Percentiles rank a stretch among this genome's conserved stretches.
phyloP scores from a whole-genome alignment of 1,139 yeast species.

The Diutina sp. region DNA sequence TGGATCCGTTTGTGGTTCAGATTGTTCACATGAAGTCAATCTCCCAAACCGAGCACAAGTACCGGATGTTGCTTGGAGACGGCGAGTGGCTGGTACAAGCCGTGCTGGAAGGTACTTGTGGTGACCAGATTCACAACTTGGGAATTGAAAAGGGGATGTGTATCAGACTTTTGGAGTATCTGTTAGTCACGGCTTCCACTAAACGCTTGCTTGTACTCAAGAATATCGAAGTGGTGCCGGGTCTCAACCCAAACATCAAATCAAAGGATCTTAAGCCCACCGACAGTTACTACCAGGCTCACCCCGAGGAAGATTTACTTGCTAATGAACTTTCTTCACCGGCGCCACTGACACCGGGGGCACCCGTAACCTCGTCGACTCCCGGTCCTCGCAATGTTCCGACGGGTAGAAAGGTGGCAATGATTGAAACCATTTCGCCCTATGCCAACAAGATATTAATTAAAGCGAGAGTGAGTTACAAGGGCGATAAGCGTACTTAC shows the following conservation, averaged over 20 bases:
- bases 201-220: background rate
- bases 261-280: background rate
- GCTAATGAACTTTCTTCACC: background rate
- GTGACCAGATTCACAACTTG: background rate
- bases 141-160: background rate
- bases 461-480: conserved; percentile 80
- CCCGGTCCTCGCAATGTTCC: background rate
- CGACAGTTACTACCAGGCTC: background rate
- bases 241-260: background rate
- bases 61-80: background rate
- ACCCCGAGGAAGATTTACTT: background rate
- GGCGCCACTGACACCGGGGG: background rate
- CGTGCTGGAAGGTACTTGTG: background rate
- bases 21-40: background rate
- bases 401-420: conserved; percentile 26
- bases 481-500: conserved; percentile 84
- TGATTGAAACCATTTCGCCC: conserved; percentile 85
- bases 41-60: background rate
- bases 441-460: conserved; percentile 87
- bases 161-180: background rate
- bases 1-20: background rate
- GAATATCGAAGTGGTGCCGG: background rate
- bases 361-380: background rate
- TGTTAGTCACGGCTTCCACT: background rate
- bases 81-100: background rate